phyloP scores from a whole-genome alignment of 2,329 filamentous ascomycete species.

The Emergomyces pasteurianus region DNA sequence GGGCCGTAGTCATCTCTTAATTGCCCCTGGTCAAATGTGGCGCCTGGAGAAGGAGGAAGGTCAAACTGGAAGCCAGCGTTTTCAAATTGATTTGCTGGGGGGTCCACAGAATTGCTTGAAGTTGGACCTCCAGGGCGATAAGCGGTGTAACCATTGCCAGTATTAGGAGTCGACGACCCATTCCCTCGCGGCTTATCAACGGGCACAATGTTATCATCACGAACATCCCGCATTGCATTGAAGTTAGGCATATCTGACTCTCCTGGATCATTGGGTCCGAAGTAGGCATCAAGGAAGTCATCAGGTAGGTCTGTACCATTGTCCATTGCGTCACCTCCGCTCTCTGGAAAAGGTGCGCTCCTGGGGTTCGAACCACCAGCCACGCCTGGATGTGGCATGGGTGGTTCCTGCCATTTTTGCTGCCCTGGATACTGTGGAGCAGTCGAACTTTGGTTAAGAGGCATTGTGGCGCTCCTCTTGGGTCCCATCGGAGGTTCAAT shows the following conservation, averaged over 20 bases:
- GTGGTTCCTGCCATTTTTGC: slow-evolving; percentile 21
- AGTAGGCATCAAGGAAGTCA: slow-evolving; percentile 40
- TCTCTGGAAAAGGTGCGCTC: slow-evolving; percentile 5
- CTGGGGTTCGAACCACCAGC: slow-evolving; percentile 15
- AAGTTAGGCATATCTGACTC: slow-evolving; percentile 54
- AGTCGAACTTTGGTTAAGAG: slow-evolving; percentile 13
- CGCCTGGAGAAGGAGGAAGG: slow-evolving; percentile 38
- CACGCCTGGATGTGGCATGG: slow-evolving; percentile 17
- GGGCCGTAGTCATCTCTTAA: slow-evolving; percentile 13
- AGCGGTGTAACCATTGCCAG: slow-evolving; percentile 22
- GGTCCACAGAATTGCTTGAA: slow-evolving; percentile 29
- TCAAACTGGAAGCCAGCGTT: slow-evolving; percentile 58
- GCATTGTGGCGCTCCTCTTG: slow-evolving; percentile 28
- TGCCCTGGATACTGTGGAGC: slow-evolving; percentile 26
- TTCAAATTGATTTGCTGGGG: slow-evolving; percentile 24
- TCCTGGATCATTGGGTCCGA: slow-evolving; percentile 35
- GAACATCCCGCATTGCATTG: slow-evolving; percentile 38
- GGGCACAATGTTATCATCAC: slow-evolving; percentile 21
- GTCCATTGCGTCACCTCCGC: not conserved
- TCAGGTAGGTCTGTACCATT: slow-evolving; percentile 12
- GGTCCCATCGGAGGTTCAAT: slow-evolving; percentile 19
- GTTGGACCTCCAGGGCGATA: slow-evolving; percentile 22
- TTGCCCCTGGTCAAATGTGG: slow-evolving; percentile 6
- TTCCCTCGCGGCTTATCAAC: slow-evolving; percentile 22
- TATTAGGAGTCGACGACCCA: slow-evolving; percentile 5